Conservation (phyloP, 371 early-diverging fungal species). For the Mortierella sp. region DNA sequence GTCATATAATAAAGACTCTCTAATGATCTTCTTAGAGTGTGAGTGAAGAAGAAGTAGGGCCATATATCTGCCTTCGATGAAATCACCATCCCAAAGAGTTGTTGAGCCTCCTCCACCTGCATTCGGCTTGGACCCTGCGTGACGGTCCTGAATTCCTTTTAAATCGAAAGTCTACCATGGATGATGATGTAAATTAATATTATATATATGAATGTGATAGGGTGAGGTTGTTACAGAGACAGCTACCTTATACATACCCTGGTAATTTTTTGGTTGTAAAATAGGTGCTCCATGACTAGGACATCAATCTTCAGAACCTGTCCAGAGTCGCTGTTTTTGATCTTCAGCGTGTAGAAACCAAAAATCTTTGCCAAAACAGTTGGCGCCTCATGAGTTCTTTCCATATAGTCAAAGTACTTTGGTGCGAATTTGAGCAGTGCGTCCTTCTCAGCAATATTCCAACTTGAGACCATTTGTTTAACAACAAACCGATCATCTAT, state of each 20-base stretch:
- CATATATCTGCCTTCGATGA: constrained; percentile 67
- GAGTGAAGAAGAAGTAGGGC: constrained; percentile 66
- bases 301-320: constrained; percentile 81
- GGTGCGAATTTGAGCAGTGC: constrained; percentile 92
- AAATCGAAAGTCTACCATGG: constrained; percentile 83
- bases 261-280: constrained; percentile 79
- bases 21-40: constrained; percentile 83
- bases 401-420: constrained; percentile 91
- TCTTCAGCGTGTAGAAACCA: constrained; percentile 89
- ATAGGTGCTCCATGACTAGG: constrained; percentile 96
- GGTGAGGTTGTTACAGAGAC: background rate
- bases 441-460: constrained; percentile 86
- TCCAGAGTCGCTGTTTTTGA: constrained; percentile 76
- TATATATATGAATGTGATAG: too few species aligned
- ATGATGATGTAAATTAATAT: background rate
- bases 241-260: constrained; percentile 54
- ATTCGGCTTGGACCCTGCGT: constrained; percentile 51
- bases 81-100: constrained; percentile 80
- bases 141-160: constrained; percentile 84
- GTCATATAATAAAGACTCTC: constrained; percentile 83
- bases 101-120: constrained; percentile 54
- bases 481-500: constrained; percentile 89
- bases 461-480: constrained; percentile 85
- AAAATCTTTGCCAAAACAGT: constrained; percentile 93
- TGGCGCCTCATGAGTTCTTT: constrained; percentile 69